Conservation (phyloP, 2,329 filamentous ascomycete species). For the Chaetomium olivaceum region DNA sequence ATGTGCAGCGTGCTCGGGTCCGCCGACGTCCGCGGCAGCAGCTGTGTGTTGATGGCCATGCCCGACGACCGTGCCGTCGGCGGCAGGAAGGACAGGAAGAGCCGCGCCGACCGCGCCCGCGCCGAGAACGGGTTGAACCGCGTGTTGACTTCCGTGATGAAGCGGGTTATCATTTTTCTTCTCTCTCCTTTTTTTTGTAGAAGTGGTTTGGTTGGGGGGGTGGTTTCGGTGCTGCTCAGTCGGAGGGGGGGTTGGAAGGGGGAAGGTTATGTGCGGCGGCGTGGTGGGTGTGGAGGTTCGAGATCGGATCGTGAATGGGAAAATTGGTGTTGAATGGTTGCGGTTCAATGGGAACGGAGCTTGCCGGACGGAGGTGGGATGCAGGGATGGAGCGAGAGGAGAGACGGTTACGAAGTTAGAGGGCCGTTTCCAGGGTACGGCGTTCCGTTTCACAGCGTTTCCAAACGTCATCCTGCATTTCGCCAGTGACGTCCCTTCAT, state of each 20-base stretch:
- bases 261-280: not conserved
- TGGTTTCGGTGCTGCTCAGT: not conserved
- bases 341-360: constrained; percentile 15
- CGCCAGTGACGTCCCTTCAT: constrained; percentile 13
- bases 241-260: not conserved
- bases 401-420: no score
- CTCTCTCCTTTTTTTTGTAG: not conserved
- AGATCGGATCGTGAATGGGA: constrained; percentile 7
- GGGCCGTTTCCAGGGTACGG: constrained; percentile 3
- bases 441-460: constrained; percentile 1
- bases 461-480: not conserved
- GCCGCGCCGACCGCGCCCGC: constrained; percentile 76
- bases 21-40: constrained; percentile 69
- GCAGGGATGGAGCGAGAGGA: not conserved
- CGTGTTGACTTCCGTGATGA: constrained; percentile 80
- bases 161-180: constrained; percentile 76
- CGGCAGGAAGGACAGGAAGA: constrained; percentile 84
- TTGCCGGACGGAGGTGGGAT: constrained; percentile 16
- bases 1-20: constrained; percentile 70
- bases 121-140: constrained; percentile 90
- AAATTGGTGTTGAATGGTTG: constrained; percentile 24
- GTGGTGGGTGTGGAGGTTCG: not conserved
- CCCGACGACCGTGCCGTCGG: constrained; percentile 70
- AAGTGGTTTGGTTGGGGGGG: not conserved
- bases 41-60: constrained; percentile 75